Evolutionary conservation across 176 grass and related monocot genomes (phyloP).

Genomic region (Neostapfia colusana): DNA sequence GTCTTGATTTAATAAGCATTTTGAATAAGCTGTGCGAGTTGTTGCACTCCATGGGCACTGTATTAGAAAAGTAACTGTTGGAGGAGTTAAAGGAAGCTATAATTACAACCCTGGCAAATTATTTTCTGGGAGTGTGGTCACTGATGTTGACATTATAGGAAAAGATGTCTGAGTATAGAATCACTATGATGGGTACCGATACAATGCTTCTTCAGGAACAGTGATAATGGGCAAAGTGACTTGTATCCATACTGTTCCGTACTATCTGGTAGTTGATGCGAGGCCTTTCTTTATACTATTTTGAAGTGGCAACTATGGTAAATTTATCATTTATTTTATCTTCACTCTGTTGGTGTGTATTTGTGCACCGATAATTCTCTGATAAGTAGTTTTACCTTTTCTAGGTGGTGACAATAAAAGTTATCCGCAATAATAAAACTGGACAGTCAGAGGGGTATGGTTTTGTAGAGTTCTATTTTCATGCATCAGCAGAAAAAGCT

Average conservation of each 20-base stretch:
- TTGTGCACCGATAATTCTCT: background rate
- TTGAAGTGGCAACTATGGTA: conserved; percentile 4
- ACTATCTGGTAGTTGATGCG: background rate
- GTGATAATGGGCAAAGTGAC: conserved; percentile 17
- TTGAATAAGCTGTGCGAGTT: conserved; percentile 32
- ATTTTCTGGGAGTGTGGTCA: conserved; percentile 29
- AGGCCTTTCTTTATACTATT: background rate
- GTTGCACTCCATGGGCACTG: conserved; percentile 6
- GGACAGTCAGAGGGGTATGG: conserved; percentile 70
- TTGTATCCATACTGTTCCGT: conserved; percentile 12
- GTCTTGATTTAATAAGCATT: conserved; percentile 26
- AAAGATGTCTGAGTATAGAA: conserved; percentile 27
- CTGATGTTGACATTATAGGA: conserved; percentile 39
- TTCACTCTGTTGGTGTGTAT: conserved; percentile 3
- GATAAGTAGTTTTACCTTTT: conserved; percentile 15
- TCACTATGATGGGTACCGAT: conserved; percentile 21
- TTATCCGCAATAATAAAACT: conserved; percentile 69
- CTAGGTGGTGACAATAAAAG: conserved; percentile 66
- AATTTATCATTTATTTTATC: background rate
- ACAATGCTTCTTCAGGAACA: conserved; percentile 7
- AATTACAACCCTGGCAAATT: conserved; percentile 18
- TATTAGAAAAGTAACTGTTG: conserved; percentile 39
- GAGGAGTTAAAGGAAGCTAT: conserved; percentile 34
- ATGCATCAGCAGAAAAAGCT: conserved; percentile 59
- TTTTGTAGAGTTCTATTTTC: conserved; percentile 68